Evolutionary conservation across 208 protist genomes (phyloP).

Genomic region (Leishmania major): DNA sequence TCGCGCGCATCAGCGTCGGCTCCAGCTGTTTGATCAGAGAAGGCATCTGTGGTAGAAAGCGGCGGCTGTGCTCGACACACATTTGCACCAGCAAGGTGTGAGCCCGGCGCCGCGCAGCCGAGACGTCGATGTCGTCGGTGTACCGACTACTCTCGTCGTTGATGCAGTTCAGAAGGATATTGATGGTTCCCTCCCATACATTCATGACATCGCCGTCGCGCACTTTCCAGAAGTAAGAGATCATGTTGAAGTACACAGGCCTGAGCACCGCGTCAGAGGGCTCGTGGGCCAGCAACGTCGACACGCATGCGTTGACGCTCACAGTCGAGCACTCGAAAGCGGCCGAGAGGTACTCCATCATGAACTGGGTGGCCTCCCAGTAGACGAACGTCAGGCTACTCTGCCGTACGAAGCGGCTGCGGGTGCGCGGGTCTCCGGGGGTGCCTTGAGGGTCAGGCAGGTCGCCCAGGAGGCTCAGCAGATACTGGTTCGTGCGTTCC

Average conservation of each 20-base stretch:
- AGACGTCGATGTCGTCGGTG: constrained; percentile 34
- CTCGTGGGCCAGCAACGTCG: constrained; percentile 38
- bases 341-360: constrained; percentile 64
- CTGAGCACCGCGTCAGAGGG: constrained; percentile 74
- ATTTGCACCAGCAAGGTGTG: constrained; percentile 63
- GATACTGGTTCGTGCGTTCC: constrained; percentile 55
- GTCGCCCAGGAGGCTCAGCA: constrained; percentile 37
- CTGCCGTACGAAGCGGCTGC: constrained; percentile 71
- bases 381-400: constrained; percentile 59
- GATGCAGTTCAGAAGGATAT: constrained; percentile 60
- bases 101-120: constrained; percentile 47
- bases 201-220: constrained; percentile 44
- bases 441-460: constrained; percentile 61
- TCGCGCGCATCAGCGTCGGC: constrained; percentile 44
- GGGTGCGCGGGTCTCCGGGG: constrained; percentile 56
- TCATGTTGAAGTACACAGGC: constrained; percentile 86
- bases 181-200: constrained; percentile 66
- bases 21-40: constrained; percentile 44
- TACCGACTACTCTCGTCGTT: constrained; percentile 22
- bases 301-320: constrained; percentile 49
- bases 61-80: constrained; percentile 31
- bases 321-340: constrained; percentile 58
- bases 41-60: constrained; percentile 24
- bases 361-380: constrained; percentile 80
- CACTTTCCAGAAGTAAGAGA: constrained; percentile 74